phyloP scores from a whole-genome alignment of 331 rosid genomes.

The Malus hybrid region DNA sequence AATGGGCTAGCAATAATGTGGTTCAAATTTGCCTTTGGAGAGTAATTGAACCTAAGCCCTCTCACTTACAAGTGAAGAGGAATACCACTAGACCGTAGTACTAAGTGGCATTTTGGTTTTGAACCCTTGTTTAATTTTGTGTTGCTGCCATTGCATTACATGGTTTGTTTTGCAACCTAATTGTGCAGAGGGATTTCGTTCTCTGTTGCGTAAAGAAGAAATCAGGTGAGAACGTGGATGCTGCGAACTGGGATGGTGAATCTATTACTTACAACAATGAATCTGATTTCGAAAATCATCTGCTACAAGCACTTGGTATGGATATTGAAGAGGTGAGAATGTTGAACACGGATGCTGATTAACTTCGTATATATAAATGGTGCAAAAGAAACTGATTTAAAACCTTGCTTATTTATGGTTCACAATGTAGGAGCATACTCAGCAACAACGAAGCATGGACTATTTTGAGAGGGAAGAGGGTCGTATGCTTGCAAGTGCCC shows the following conservation, averaged over 20 bases:
- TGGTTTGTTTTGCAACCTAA: background rate
- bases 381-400: no score
- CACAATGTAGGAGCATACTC: background rate
- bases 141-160: background rate
- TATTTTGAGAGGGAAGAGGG: background rate
- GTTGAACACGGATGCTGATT: background rate
- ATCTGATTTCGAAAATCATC: conserved; percentile 7
- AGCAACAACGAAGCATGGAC: background rate
- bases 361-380: no score
- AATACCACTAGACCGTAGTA: no score
- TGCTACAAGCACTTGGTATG: background rate
- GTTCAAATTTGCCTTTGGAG: no score
- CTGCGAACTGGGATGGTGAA: conserved; percentile 9
- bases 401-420: background rate
- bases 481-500: background rate
- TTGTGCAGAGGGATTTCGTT: conserved; percentile 34
- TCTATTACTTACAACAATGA: background rate
- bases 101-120: background rate
- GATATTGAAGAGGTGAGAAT: conserved; percentile 11
- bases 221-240: conserved; percentile 4
- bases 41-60: background rate
- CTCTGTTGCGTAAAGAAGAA: conserved; percentile 30
- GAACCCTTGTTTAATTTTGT: background rate
- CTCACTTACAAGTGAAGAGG: no score
- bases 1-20: no score